phyloP scores from a whole-genome alignment of 2,329 filamentous ascomycete species.

The Fusarium aywerte region DNA sequence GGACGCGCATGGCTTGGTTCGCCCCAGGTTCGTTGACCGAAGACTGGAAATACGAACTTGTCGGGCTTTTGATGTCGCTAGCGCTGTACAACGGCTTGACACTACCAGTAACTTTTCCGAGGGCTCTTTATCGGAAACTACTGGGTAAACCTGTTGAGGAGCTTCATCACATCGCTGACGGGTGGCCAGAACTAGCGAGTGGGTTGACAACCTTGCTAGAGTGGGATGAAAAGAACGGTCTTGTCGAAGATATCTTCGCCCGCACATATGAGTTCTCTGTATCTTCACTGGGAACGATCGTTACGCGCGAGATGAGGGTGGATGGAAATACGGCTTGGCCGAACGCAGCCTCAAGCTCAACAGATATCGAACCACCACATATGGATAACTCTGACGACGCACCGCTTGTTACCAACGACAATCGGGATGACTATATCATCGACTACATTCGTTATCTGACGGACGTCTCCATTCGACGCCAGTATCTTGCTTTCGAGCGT shows the following conservation, averaged over 20 bases:
- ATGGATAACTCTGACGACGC: slow-evolving; percentile 62
- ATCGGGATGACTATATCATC: slow-evolving; percentile 79
- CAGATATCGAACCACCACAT: slow-evolving; percentile 39
- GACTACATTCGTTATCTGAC: slow-evolving; percentile 90
- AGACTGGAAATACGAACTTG: slow-evolving; percentile 88
- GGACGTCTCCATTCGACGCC: slow-evolving; percentile 77
- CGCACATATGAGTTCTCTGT: slow-evolving; percentile 88
- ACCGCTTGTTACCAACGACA: slow-evolving; percentile 81
- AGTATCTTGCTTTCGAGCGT: slow-evolving; percentile 81
- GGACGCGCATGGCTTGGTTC: slow-evolving; percentile 88
- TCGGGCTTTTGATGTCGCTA: slow-evolving; percentile 87
- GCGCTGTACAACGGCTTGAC: slow-evolving; percentile 95
- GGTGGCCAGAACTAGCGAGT: slow-evolving; percentile 84
- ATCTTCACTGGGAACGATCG: slow-evolving; percentile 64
- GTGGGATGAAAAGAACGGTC: slow-evolving; percentile 79
- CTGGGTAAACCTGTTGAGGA: slow-evolving; percentile 75
- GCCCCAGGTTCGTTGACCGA: slow-evolving; percentile 83
- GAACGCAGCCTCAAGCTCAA: slow-evolving; percentile 54
- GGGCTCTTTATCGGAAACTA: slow-evolving; percentile 83
- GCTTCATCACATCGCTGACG: slow-evolving; percentile 82
- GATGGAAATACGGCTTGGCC: slow-evolving; percentile 60
- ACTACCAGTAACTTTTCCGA: slow-evolving; percentile 88
- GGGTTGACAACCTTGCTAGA: slow-evolving; percentile 78
- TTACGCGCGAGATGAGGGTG: slow-evolving; percentile 67
- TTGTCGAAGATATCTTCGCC: slow-evolving; percentile 83